Evolutionary conservation across 306 rosid genomes (phyloP), one percentile per base, ranked within the genome.

Genomic region (Sesbania bispinosa): DNA sequence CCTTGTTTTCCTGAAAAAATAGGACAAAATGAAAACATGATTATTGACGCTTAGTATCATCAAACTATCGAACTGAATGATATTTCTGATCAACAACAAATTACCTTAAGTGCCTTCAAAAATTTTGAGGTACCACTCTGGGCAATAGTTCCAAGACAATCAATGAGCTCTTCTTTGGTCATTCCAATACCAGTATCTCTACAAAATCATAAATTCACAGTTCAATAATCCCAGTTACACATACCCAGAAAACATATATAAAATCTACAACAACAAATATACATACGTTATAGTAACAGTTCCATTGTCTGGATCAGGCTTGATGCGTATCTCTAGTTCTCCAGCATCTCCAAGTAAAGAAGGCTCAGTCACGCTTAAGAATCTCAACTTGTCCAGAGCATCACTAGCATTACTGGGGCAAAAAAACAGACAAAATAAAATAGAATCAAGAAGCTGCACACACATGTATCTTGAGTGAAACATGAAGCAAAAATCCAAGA

Each of bases 81-180:
- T 3, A 32, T 29, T 61, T 39, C 30, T 5, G 3, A 45, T 39
- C 3, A 26, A 2, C 29, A 24, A 59, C 14, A 57, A 39, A 53
- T 48, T 68, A 95, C 99, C 99, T 95, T 95, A 10, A 95, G 82
- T 2, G 99, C 99, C 73, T 88, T 91, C 75, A 95, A 82, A 83
- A 91, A 91, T 55, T 88, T 95, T 65, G 97, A 95, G 64, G 99
- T 95, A n/a, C 99, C 99, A 88, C 99, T 95, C 84, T 95, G 97
- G 55, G 99, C 97, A 74, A 91, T 95, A 64, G 99, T 95, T 79
- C 99, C 99, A 68, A 95, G 99, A 78, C 97, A 95, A 53, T 95
- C 99, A 74, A 91, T 83, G 23, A 95, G 96, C 79, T 79, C 83
- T 54, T 95, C 96, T 79, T 88, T 91, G 18, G 93, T 89, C 97